Evolutionary conservation across 345 rosid genomes (phyloP).

Genomic region (Geranium brycei): DNA sequence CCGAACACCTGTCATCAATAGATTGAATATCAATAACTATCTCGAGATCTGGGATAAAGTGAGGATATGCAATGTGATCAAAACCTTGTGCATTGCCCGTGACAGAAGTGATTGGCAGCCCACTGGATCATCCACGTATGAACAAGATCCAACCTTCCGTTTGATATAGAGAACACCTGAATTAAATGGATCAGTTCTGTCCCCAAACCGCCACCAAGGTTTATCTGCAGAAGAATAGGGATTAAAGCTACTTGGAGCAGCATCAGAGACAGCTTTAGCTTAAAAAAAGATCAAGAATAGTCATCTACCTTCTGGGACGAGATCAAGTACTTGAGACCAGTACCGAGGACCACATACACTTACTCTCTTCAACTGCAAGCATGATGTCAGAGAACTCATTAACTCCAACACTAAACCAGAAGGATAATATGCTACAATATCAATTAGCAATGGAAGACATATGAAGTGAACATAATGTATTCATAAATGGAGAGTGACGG

Average conservation of each 20-base stretch:
- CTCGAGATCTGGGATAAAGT: constrained; percentile 5
- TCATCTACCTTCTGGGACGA: constrained; percentile 63
- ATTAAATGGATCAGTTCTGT: constrained; percentile 60
- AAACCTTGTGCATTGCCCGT: constrained; percentile 94
- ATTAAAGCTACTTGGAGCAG: constrained; percentile 4
- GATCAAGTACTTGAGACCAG: constrained; percentile 85
- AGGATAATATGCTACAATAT: neutral
- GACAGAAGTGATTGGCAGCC: constrained; percentile 90
- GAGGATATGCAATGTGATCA: neutral
- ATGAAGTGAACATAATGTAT: neutral
- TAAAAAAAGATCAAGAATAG: constrained; percentile 11
- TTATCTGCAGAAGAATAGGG: constrained; percentile 34
- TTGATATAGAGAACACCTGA: constrained; percentile 82
- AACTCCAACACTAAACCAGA: neutral
- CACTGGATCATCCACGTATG: constrained; percentile 87
- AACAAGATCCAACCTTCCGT: constrained; percentile 94
- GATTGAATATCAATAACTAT: constrained; percentile 9
- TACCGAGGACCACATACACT: constrained; percentile 92
- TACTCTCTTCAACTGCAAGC: constrained; percentile 64
- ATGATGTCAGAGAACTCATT: constrained; percentile 13
- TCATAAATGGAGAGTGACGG: neutral
- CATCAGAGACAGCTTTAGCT: neutral
- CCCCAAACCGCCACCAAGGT: constrained; percentile 76
- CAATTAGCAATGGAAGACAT: neutral
- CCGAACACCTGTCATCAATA: constrained; percentile 55